Percentiles rank a stretch among this genome's conserved stretches.
phyloP scores from a whole-genome alignment of 2,329 filamentous ascomycete species.

The Rhinocladiella similis region DNA sequence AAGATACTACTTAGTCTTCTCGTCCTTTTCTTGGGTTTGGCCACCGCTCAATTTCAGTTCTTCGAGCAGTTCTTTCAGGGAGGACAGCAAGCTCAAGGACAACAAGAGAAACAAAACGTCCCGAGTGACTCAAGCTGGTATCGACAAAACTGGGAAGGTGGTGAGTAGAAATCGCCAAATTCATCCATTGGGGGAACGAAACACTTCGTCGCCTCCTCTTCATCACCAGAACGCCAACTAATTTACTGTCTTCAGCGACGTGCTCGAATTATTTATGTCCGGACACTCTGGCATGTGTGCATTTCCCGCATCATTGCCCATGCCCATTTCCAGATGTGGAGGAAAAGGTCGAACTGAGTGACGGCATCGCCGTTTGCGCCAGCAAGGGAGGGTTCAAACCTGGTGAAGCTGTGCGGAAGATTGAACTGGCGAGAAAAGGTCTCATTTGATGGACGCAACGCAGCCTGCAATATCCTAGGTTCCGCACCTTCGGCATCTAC shows the following conservation, averaged over 20 bases:
- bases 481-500: not conserved
- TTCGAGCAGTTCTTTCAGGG: constrained; percentile 92
- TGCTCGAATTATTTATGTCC: constrained; percentile 95
- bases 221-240: not conserved
- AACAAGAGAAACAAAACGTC: constrained; percentile 72
- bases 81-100: constrained; percentile 55
- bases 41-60: constrained; percentile 85
- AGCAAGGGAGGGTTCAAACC: constrained; percentile 50
- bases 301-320: constrained; percentile 95
- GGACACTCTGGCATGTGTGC: constrained; percentile 89
- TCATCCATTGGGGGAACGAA: not conserved
- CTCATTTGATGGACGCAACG: constrained; percentile 37
- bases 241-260: constrained; percentile 58
- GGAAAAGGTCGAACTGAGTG: constrained; percentile 69
- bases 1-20: constrained; percentile 37
- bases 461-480: not conserved
- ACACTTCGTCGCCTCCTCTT: too few species aligned
- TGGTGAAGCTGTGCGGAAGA: constrained; percentile 49
- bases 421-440: constrained; percentile 52
- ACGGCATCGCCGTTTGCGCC: constrained; percentile 50
- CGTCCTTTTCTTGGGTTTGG: constrained; percentile 59
- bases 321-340: constrained; percentile 77
- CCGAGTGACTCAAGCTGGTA: constrained; percentile 83
- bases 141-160: constrained; percentile 62
- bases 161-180: constrained; percentile 11